Conservation (phyloP, 2,329 filamentous ascomycete genomes). For the Botrytis fabae region DNA sequence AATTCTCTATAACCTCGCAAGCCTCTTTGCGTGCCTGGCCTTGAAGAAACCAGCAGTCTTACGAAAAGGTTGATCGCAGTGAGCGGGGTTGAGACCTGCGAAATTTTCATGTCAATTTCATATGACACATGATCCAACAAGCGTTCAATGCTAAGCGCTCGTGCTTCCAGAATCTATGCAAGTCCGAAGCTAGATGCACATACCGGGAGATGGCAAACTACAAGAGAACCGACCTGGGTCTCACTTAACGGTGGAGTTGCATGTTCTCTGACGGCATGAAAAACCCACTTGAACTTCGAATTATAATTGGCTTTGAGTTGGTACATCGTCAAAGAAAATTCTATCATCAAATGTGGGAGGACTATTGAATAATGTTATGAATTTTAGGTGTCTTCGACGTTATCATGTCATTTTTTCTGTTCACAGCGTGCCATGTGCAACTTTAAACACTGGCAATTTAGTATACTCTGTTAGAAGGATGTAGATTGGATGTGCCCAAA, state of each 20-base stretch:
- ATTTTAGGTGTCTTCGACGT: background rate
- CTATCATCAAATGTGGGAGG: background rate
- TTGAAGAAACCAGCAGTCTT: background rate
- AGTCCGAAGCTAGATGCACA: background rate
- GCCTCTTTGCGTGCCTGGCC: background rate
- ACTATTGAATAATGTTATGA: background rate
- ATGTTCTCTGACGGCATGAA: background rate
- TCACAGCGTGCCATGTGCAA: background rate
- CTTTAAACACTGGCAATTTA: background rate
- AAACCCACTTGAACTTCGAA: background rate
- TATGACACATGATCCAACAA: background rate
- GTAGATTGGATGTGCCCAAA: background rate
- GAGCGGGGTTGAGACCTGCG: background rate
- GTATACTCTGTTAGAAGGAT: background rate
- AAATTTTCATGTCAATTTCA: background rate
- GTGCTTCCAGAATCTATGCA: background rate
- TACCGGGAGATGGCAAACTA: background rate
- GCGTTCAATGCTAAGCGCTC: background rate
- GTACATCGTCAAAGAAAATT: no score
- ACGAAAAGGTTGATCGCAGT: background rate
- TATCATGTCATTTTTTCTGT: background rate
- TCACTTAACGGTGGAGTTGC: background rate
- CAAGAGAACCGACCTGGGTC: background rate
- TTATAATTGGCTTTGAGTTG: no score
- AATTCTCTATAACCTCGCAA: background rate